Evolutionary conservation across 1,284 basidiomycete genomes (phyloP).

Genomic region (Sparassis latifolia): DNA sequence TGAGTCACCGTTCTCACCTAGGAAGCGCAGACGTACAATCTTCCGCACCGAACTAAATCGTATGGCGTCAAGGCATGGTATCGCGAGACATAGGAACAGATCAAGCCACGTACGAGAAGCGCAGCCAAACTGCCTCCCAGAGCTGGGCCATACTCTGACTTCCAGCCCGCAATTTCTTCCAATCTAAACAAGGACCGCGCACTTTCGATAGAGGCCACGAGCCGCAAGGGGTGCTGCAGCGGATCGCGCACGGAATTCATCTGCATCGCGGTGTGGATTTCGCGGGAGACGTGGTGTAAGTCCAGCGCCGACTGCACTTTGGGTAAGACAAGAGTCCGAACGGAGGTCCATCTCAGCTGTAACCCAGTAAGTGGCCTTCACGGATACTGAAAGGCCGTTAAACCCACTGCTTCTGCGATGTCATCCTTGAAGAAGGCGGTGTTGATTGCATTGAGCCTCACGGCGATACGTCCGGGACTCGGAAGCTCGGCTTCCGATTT

Average conservation of each 20-base stretch:
- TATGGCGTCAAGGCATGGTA: too few species aligned
- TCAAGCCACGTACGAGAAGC: conserved; percentile 39
- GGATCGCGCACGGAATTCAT: conserved; percentile 13
- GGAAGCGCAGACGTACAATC: conserved; percentile 54
- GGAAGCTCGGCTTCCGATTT: conserved; percentile 32
- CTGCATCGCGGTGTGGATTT: conserved; percentile 28
- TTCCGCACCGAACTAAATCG: conserved; percentile 77
- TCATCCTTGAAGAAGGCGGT: conserved; percentile 72
- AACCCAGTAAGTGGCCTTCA: background rate
- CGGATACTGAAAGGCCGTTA: background rate
- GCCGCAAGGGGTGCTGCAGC: conserved; percentile 35
- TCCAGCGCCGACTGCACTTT: conserved; percentile 71
- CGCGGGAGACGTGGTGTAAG: conserved; percentile 54
- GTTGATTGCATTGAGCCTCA: conserved; percentile 72
- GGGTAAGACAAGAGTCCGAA: conserved; percentile 68
- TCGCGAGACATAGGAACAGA: background rate
- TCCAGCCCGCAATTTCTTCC: conserved; percentile 61
- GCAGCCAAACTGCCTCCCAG: conserved; percentile 47
- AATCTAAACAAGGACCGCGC: conserved; percentile 60
- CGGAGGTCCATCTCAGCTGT: conserved; percentile 25
- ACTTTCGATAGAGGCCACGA: conserved; percentile 79
- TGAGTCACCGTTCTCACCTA: background rate
- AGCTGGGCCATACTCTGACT: conserved; percentile 32
- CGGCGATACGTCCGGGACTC: conserved; percentile 49
- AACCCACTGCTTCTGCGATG: conserved; percentile 56